These are phyloP conservation scores for Citrus glauca DNA, from an alignment of 345 rosid species.

Conservation along the genomic window DNA sequence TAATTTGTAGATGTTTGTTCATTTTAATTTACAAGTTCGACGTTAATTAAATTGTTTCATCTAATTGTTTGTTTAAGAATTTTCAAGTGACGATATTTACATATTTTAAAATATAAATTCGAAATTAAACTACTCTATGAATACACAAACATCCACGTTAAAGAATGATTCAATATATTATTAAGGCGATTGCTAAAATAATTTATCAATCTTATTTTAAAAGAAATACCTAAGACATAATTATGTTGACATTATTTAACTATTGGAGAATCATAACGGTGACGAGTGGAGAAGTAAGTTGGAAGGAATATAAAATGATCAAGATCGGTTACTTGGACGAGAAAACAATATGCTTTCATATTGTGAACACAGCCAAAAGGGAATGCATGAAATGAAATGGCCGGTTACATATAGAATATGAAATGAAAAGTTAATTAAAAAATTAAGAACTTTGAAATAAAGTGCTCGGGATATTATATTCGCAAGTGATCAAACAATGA, in stretches of 20 bases:
- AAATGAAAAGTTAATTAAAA: not conserved
- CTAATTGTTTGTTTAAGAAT: not conserved
- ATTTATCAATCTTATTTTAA: too few relatives aligned
- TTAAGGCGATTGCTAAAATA: too few relatives aligned
- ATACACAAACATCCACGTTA: too few relatives aligned
- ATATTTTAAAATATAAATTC: too few relatives aligned
- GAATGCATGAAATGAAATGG: constrained; percentile 8
- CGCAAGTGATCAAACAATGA: not conserved
- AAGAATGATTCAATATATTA: too few relatives aligned
- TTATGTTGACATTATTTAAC: not conserved
- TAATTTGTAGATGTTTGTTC: too few relatives aligned
- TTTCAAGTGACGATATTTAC: not conserved
- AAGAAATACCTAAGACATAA: too few relatives aligned
- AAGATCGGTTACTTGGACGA: not conserved
- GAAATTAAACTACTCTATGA: not conserved
- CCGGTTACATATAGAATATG: not conserved
- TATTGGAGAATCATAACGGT: not conserved
- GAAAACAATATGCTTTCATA: constrained; percentile 2
- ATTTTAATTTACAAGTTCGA: not conserved
- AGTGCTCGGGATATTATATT: not conserved
- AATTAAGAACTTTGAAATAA: not conserved
- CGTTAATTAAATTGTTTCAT: too few relatives aligned
- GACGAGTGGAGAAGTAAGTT: not conserved
- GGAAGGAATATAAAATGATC: not conserved
- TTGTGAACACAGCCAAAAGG: not conserved